These are phyloP conservation scores for Porphyrellus cyaneotinctus DNA, from an alignment of 768 basidiomycete species.

Conservation along the genomic window DNA sequence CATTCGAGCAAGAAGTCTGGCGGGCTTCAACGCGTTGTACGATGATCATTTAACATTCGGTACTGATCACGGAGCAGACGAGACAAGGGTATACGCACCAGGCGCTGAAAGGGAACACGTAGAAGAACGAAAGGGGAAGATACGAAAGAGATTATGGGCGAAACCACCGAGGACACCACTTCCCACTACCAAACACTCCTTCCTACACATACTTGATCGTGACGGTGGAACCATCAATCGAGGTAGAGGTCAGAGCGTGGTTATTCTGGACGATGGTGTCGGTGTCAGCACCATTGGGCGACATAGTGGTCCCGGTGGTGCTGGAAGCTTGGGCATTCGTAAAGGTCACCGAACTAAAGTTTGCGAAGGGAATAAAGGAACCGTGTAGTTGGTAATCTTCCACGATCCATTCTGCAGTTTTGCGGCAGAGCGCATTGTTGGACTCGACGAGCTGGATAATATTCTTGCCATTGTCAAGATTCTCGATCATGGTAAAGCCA, in stretches of 20 bases:
- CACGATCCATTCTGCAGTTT: slow-evolving; percentile 11
- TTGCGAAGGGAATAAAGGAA: not conserved
- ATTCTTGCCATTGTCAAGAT: not conserved
- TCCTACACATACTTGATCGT: not conserved
- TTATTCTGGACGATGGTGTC: not conserved
- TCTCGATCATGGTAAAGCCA: not conserved
- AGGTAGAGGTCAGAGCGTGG: not conserved
- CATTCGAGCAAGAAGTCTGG: no score
- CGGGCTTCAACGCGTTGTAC: no score
- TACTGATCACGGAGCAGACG: no score
- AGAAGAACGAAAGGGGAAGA: not conserved
- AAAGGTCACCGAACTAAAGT: slow-evolving; percentile 7
- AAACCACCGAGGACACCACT: no score
- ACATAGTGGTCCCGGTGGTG: not conserved
- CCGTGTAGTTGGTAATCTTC: not conserved
- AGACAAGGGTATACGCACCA: no score
- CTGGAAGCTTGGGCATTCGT: not conserved
- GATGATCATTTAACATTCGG: no score
- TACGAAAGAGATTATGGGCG: no score
- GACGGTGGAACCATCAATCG: not conserved
- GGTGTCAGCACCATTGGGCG: not conserved
- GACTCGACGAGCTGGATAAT: not conserved
- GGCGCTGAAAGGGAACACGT: not conserved
- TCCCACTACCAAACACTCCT: not conserved
- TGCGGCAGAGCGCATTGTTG: slow-evolving; percentile 1